Conservation (phyloP, 2,329 filamentous ascomycete genomes). For the Calonectria pteridis region DNA sequence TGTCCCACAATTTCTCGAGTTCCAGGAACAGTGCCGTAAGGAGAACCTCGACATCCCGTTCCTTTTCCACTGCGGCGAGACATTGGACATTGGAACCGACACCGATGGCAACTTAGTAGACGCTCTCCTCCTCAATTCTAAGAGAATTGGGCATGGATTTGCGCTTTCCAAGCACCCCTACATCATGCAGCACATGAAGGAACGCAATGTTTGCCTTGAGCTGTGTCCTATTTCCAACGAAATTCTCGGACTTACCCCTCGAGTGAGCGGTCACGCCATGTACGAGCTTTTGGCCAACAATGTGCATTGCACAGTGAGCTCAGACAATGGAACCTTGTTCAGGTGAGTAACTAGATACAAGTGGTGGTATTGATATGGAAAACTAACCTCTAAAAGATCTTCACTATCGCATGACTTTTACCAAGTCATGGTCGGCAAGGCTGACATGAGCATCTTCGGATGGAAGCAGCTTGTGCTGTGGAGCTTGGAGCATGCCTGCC, state of each 20-base stretch:
- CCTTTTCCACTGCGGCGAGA: constrained; percentile 83
- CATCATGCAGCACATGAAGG: constrained; percentile 75
- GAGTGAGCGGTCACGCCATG: constrained; percentile 74
- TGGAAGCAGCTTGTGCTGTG: constrained; percentile 77
- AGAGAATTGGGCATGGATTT: constrained; percentile 81
- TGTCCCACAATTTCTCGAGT: constrained; percentile 66
- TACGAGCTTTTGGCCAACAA: constrained; percentile 78
- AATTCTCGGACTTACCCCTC: constrained; percentile 76
- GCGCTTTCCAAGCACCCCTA: constrained; percentile 75
- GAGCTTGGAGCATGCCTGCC: constrained; percentile 72
- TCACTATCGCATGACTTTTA: constrained; percentile 83
- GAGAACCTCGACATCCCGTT: constrained; percentile 73
- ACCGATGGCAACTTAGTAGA: constrained; percentile 78
- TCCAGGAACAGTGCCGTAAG: constrained; percentile 63
- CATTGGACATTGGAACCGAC: constrained; percentile 73
- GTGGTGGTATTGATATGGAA: not conserved
- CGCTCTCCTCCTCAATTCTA: constrained; percentile 73
- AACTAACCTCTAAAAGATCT: constrained; percentile 60
- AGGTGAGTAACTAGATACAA: constrained; percentile 58
- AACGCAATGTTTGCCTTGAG: constrained; percentile 77
- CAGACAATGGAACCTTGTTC: constrained; percentile 81
- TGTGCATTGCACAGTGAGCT: constrained; percentile 79
- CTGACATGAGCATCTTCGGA: constrained; percentile 75
- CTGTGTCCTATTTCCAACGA: constrained; percentile 84
- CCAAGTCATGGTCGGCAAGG: constrained; percentile 77